Evolutionary conservation across 1,284 basidiomycete genomes (phyloP).

Genomic region (Rhodotorula sp.): DNA sequence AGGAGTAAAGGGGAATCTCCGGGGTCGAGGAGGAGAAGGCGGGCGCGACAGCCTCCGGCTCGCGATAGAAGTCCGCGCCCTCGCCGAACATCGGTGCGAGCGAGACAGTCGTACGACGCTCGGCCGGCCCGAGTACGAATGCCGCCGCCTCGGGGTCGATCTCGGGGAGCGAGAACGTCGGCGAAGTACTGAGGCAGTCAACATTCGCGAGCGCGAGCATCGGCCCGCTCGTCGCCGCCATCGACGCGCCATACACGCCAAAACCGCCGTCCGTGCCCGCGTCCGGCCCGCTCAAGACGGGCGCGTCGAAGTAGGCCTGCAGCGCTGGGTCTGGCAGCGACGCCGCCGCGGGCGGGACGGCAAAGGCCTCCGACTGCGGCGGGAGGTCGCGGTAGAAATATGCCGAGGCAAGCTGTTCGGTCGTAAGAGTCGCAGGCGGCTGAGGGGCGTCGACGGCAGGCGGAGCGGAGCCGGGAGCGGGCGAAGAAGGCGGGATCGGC

Average conservation of each 20-base stretch:
- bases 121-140: neutral
- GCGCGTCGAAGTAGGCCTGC: neutral
- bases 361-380: neutral
- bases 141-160: constrained; percentile 9
- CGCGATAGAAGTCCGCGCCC: neutral
- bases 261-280: neutral
- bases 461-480: neutral
- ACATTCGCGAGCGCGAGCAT: neutral
- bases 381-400: constrained; percentile 29
- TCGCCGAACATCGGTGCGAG: constrained; percentile 12
- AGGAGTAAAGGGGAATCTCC: neutral
- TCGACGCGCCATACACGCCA: neutral
- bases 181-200: neutral
- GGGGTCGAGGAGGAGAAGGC: neutral
- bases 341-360: neutral
- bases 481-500: neutral
- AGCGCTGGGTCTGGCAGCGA: neutral
- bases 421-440: neutral
- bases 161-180: neutral
- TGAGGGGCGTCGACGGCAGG: neutral
- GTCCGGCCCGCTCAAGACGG: neutral
- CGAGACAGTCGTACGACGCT: neutral
- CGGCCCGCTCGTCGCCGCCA: neutral
- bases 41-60: neutral
- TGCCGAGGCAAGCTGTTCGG: constrained; percentile 15